A percentile compares a stretch with the other conserved stretches of the same genome.
These are phyloP conservation scores for Madurella mycetomatis DNA, from an alignment of 2,329 filamentous ascomycete species.

Conservation along the genomic window DNA sequence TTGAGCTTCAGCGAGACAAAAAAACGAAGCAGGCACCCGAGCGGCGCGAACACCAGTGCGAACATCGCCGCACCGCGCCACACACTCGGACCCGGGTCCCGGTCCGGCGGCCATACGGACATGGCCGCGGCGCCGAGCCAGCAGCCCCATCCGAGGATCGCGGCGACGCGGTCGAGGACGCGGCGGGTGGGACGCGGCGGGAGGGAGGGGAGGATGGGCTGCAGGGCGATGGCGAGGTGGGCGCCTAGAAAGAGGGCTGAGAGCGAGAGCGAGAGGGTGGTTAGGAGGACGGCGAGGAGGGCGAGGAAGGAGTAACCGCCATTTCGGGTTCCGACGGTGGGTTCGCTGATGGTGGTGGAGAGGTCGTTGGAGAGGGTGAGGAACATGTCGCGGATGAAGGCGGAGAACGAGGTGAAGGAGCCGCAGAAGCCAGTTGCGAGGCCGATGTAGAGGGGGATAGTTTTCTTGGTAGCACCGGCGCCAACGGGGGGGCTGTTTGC, in stretches of 20 bases:
- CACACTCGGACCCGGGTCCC: conserved; percentile 36
- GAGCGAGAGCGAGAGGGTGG: conserved; percentile 66
- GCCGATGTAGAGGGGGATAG: conserved; percentile 79
- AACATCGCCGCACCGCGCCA: conserved; percentile 78
- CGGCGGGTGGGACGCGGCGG: conserved; percentile 53
- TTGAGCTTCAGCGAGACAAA: conserved; percentile 72
- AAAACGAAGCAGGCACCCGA: conserved; percentile 73
- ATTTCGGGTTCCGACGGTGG: conserved; percentile 43
- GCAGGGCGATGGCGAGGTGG: conserved; percentile 64
- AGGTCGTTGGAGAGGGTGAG: conserved; percentile 74
- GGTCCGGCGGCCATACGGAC: conserved; percentile 64
- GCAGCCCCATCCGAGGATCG: conserved; percentile 63
- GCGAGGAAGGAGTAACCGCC: conserved; percentile 82
- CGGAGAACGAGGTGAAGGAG: conserved; percentile 77
- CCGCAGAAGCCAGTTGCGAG: conserved; percentile 68
- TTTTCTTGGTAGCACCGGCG: conserved; percentile 63
- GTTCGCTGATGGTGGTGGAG: conserved; percentile 38
- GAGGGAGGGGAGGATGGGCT: conserved; percentile 56
- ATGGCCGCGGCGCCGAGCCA: conserved; percentile 78
- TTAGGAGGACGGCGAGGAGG: conserved; percentile 67
- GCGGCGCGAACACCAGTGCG: conserved; percentile 73
- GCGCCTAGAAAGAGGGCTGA: conserved; percentile 66
- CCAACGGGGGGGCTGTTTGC: background rate
- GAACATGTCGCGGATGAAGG: conserved; percentile 76
- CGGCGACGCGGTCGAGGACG: conserved; percentile 58